Evolutionary conservation across 495 filamentous ascomycete genomes (phyloP), one percentile per base, ranked within the genome.

Genomic region (Hyaloscypha finlandica): DNA sequence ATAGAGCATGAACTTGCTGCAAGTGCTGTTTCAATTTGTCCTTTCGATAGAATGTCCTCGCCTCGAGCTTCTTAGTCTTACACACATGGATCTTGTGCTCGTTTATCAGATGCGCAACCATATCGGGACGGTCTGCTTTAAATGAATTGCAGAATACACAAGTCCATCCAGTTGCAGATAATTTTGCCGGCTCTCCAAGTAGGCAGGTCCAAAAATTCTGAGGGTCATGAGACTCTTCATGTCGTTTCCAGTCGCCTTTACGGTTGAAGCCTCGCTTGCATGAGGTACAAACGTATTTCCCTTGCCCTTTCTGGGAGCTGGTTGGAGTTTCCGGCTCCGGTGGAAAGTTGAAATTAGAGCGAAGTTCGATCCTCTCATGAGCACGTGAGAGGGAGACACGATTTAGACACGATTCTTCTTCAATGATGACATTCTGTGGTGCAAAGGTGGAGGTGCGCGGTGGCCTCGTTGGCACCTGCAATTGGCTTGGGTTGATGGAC

Each of bases 11-110:
- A n/a, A 63, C 55, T 31, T 60, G 59, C 32, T 68, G 51, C 60
- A 68, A 59, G 19, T 68, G 66, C 35, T 68, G 52, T 61, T 68
- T 68, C 31, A 68, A 32, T 39, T 68, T 68, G 59, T 68, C 66
- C 37, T 68, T 68, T 30, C 66, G 64, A 6, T 19, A 30, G 16
- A 51, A 68, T 6, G 32, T 68, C 48, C 66, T 54, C 9, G 63
- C 42, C 20, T 52, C 37, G 14, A 56, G 8, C 6, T 12, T 14
- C 22, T 68, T 68, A 19, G 31, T 57, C 20, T 52, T 60, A 39
- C 66, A 68, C 16, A 64, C 52, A 32, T 64, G 53, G 29, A 68
- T 68, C 31, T 64, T 42, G 45, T 68, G 66, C 5, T 52, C 22
- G 20, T 60, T 59, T 6, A 64, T 31, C 6, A 68, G 42, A 60